Conservation (phyloP, 106 monocot genomes). For the Chionographis japonica region DNA sequence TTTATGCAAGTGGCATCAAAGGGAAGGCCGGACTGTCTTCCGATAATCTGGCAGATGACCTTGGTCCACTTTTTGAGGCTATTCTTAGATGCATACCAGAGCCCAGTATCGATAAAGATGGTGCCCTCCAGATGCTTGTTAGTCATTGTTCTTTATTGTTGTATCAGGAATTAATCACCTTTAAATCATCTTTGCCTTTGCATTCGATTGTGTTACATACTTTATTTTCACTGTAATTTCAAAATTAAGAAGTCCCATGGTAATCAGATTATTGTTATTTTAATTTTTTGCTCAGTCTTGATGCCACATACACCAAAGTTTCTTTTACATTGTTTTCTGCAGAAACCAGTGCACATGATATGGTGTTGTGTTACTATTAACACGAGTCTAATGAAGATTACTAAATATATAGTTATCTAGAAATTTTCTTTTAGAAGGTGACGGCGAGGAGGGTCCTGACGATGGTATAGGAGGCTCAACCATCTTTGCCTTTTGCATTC, state of each 20-base stretch:
- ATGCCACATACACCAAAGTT: too few relatives aligned
- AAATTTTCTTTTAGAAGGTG: too few relatives aligned
- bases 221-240: neutral
- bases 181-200: slow-evolving; percentile 1
- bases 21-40: slow-evolving; percentile 89
- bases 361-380: too few relatives aligned
- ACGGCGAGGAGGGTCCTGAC: too few relatives aligned
- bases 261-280: too few relatives aligned
- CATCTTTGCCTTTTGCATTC: neutral
- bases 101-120: slow-evolving; percentile 81
- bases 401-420: too few relatives aligned
- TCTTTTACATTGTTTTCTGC: too few relatives aligned
- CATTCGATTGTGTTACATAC: neutral
- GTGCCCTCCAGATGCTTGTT: slow-evolving; percentile 93
- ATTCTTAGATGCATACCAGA: slow-evolving; percentile 97
- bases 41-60: slow-evolving; percentile 86
- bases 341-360: too few relatives aligned
- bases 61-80: slow-evolving; percentile 97
- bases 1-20: slow-evolving; percentile 96
- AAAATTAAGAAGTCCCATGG: neutral
- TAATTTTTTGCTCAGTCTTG: too few relatives aligned
- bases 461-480: too few relatives aligned
- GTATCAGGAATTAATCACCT: neutral
- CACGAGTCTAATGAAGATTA: too few relatives aligned
- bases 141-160: slow-evolving; percentile 23